Conservation (phyloP, 306 rosid genomes). For the Fragaria nilgerrensis region DNA sequence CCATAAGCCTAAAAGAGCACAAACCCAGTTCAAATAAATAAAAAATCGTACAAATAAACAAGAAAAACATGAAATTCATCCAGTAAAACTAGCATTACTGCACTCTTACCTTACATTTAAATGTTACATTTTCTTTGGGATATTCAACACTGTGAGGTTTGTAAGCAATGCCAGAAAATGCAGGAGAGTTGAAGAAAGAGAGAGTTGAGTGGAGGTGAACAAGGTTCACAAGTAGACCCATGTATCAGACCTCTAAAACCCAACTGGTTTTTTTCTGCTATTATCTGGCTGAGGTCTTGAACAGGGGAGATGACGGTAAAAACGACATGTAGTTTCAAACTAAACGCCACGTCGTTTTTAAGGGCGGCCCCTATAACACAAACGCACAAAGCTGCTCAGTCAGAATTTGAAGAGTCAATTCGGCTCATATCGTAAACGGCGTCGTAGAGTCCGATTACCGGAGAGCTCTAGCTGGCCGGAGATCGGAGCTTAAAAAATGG, state of each 20-base stretch:
- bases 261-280: neutral
- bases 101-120: conserved; percentile 14
- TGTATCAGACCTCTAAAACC: neutral
- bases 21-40: conserved; percentile 32
- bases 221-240: conserved; percentile 9
- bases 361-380: neutral
- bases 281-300: neutral
- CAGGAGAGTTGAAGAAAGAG: neutral
- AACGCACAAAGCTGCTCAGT: neutral
- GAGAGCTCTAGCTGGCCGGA: conserved; percentile 18
- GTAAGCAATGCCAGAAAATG: neutral
- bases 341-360: neutral
- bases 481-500: conserved; percentile 22
- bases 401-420: neutral
- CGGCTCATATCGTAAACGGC: neutral
- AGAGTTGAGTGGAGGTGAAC: conserved; percentile 3
- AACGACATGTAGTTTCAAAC: neutral
- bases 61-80: neutral
- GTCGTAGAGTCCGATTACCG: conserved; percentile 10
- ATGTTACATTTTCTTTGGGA: neutral
- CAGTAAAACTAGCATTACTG: neutral
- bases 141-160: neutral
- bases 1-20: conserved; percentile 39
- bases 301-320: neutral
- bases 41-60: conserved; percentile 10